Evolutionary conservation across 768 basidiomycete genomes (phyloP).

Genomic region (Boletales sp.): DNA sequence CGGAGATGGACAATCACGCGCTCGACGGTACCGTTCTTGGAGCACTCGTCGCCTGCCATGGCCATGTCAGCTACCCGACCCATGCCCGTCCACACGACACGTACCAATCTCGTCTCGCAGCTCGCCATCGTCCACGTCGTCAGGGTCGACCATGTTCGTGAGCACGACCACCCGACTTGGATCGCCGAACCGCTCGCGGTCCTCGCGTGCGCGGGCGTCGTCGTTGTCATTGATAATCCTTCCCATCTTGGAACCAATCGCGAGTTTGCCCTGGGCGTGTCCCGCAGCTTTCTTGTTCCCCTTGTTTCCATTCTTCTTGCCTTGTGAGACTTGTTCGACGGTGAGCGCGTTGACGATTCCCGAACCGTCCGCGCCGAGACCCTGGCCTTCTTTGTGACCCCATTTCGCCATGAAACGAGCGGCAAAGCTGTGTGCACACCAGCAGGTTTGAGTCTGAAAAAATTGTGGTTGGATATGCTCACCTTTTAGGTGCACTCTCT

Average conservation of each 20-base stretch:
- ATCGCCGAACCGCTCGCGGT: conserved; percentile 79
- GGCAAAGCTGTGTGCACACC: conserved; percentile 60
- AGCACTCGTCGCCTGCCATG: conserved; percentile 77
- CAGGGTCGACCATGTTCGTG: conserved; percentile 82
- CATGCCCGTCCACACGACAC: conserved; percentile 16
- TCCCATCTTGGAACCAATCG: conserved; percentile 68
- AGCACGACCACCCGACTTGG: conserved; percentile 87
- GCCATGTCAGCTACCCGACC: neutral
- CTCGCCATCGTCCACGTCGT: conserved; percentile 84
- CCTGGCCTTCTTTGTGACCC: conserved; percentile 94
- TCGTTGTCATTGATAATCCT: conserved; percentile 90
- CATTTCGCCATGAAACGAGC: conserved; percentile 92
- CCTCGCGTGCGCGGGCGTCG: conserved; percentile 72
- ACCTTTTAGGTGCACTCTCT: conserved; percentile 19
- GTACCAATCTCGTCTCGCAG: conserved; percentile 83
- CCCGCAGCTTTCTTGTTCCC: conserved; percentile 30
- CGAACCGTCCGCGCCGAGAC: conserved; percentile 76
- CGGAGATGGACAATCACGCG: conserved; percentile 81
- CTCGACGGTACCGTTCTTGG: conserved; percentile 89
- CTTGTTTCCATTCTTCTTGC: conserved; percentile 35
- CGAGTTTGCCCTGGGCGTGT: conserved; percentile 35
- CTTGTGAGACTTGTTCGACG: conserved; percentile 58
- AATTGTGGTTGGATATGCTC: neutral
- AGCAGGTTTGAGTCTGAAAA: neutral
- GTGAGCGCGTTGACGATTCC: conserved; percentile 89